These are phyloP conservation scores for Beta vulgaris DNA, from an alignment of 148 eudicot species.

Conservation along the genomic window DNA sequence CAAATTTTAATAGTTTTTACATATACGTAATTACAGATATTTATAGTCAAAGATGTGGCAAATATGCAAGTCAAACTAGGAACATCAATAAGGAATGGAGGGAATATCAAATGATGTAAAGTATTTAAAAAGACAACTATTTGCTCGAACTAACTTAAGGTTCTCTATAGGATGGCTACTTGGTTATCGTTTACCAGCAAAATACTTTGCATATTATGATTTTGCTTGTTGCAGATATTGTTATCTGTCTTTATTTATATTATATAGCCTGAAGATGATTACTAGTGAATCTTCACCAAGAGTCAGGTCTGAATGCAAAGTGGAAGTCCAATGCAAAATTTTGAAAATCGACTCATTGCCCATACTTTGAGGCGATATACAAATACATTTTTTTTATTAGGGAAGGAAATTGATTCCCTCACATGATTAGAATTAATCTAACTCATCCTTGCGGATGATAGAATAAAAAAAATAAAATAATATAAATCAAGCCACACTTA, in stretches of 20 bases:
- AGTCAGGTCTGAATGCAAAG: background rate
- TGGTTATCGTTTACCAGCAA: background rate
- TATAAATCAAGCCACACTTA: no score
- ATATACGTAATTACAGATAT: no score
- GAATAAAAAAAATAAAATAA: no score
- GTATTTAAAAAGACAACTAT: background rate
- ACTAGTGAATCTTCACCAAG: background rate
- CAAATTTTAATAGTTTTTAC: no score
- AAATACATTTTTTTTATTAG: no score
- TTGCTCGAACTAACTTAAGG: background rate
- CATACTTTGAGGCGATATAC: background rate
- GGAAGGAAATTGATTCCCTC: no score
- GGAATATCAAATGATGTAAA: background rate
- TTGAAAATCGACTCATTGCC: background rate
- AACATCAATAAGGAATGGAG: no score
- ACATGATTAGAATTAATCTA: no score
- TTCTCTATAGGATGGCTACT: background rate
- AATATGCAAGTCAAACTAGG: no score
- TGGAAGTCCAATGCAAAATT: background rate
- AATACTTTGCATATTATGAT: background rate
- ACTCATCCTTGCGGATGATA: no score
- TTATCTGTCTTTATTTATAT: background rate
- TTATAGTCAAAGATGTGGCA: no score
- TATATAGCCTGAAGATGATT: background rate
- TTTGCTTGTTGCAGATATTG: background rate